Conservation (phyloP, 805 yeast species). For the Metschnikowia lachancei region DNA sequence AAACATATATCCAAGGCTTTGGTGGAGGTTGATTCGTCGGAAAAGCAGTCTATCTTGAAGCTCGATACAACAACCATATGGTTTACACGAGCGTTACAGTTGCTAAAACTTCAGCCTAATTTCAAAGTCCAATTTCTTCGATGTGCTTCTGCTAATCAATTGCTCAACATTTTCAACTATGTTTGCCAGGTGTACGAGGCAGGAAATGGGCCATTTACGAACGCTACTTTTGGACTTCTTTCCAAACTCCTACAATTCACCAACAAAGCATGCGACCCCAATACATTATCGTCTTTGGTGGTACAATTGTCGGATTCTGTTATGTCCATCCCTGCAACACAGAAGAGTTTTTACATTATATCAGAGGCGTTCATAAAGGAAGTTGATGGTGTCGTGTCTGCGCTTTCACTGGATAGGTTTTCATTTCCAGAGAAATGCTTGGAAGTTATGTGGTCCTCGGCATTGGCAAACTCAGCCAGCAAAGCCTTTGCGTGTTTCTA, state of each 20-base stretch:
- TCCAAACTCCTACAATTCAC: conserved; percentile 47
- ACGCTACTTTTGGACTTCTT: conserved; percentile 63
- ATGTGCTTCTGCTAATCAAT: neutral
- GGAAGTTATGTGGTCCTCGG: conserved; percentile 49
- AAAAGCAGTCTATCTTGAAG: conserved; percentile 15
- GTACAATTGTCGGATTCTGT: conserved; percentile 44
- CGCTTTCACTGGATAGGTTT: conserved; percentile 45
- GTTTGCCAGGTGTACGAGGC: conserved; percentile 70
- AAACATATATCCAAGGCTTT: neutral
- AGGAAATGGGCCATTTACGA: conserved; percentile 66
- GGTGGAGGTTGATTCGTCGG: conserved; percentile 1
- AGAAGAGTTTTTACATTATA: conserved; percentile 61
- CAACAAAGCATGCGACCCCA: conserved; percentile 4
- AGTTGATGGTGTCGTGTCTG: conserved; percentile 34
- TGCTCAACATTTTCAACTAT: conserved; percentile 45
- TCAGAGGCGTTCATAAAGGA: conserved; percentile 56
- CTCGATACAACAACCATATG: conserved; percentile 64
- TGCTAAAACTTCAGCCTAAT: conserved; percentile 4
- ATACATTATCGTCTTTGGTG: conserved; percentile 19
- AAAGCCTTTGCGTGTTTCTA: conserved; percentile 46
- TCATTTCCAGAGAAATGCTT: conserved; percentile 48
- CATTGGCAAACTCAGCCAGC: conserved; percentile 67
- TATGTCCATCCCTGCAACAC: conserved; percentile 44
- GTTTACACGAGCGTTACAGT: conserved; percentile 54
- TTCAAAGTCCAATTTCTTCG: neutral